Conservation (phyloP, 2,329 filamentous ascomycete genomes). For the Dothistroma pini region DNA sequence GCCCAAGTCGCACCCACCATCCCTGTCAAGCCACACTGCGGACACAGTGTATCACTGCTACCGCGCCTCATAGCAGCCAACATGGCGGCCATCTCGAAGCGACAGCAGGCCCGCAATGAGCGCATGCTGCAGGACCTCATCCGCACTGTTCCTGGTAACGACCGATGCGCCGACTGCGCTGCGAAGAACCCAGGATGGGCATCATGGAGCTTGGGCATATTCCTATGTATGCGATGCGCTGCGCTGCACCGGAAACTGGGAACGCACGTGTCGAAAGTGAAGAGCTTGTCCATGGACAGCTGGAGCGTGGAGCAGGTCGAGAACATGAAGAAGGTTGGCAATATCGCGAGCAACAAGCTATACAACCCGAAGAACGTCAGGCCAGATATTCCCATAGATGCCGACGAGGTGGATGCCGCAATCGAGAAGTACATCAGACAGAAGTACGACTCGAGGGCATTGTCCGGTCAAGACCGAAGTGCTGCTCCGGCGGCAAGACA, state of each 20-base stretch:
- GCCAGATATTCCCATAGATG: constrained; percentile 81
- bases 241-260: constrained; percentile 93
- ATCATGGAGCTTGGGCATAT: constrained; percentile 97
- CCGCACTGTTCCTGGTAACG: constrained; percentile 79
- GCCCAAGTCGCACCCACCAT: not conserved
- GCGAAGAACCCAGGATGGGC: constrained; percentile 94
- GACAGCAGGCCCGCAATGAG: constrained; percentile 97
- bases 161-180: constrained; percentile 88
- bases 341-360: constrained; percentile 75
- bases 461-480: constrained; percentile 32
- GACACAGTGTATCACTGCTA: constrained; percentile 3
- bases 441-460: constrained; percentile 74
- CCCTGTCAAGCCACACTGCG: not conserved
- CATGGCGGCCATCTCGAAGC: constrained; percentile 85
- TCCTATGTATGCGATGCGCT: constrained; percentile 96
- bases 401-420: constrained; percentile 85
- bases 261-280: constrained; percentile 97
- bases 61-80: not conserved
- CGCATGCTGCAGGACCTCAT: constrained; percentile 85
- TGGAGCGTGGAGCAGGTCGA: constrained; percentile 97
- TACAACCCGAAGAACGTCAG: constrained; percentile 85
- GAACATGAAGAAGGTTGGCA: constrained; percentile 94
- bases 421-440: constrained; percentile 95
- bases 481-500: constrained; percentile 41
- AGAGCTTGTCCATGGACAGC: constrained; percentile 97